Evolutionary conservation across 371 early-diverging fungal species (phyloP), one percentile per base, ranked within the genome.

Genomic region (Circinella umbellata): DNA sequence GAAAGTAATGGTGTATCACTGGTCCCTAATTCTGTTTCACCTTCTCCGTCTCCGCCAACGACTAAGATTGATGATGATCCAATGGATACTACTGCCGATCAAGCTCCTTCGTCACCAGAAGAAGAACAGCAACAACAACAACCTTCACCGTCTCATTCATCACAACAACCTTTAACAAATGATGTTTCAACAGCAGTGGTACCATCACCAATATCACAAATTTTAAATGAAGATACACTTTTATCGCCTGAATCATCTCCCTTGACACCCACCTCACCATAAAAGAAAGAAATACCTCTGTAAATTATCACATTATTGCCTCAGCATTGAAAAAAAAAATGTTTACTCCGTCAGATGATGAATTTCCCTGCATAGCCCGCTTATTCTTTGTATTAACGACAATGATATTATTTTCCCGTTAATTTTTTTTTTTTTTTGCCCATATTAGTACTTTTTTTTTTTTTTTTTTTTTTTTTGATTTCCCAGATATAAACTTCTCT

Each of bases 361-460:
- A 9, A 42, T 42, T 42, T 11, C 11, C 42, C 42, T 11, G 42
- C 42, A 6, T 11, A 42, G 6, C 11, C 11, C 42, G 6, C 42
- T 42, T 42, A 11, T 9, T 9, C 42, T 42, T 27, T 42, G 42
- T 42, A 42, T 42, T 9, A 42, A 42, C 42, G 3, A 57, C 57
- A 57, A 57, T 57, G 57, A 61, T 36, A 42, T 42, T 9, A 18
- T 46, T 61, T 37, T 14, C 62, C 62, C 17, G 62, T 42, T 9
- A 42, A 35, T 11, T 8, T 60, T 14, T 10, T 11, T 8, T 60
- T 14, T 10, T 60, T 60, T 60, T 60, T 36, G 36, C 20, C 38
- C 27, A 60, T 11, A 11, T 37, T 37, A n/a, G 34, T 34, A n/a
- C 60, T 39, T 42, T 42, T 42, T 42, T 42, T 11, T 42, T 11